Conservation (phyloP, 2,329 filamentous ascomycete species). For the Orbilia ellipsospora region DNA sequence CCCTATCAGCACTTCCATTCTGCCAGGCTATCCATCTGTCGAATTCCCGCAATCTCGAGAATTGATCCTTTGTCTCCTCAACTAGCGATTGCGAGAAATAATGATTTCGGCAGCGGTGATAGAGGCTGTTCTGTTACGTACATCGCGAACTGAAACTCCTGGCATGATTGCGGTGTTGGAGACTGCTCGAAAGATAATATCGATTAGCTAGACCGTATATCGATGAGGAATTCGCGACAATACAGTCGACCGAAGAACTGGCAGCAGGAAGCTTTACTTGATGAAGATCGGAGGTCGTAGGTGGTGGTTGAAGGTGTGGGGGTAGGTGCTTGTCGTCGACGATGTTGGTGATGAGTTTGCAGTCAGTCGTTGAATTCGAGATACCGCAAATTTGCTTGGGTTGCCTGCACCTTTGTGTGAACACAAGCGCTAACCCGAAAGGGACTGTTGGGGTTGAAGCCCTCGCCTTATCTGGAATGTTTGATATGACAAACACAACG, state of each 20-base stretch:
- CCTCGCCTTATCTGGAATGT: conserved; percentile 26
- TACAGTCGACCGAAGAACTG: neutral
- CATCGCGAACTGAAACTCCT: conserved; percentile 60
- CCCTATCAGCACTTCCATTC: conserved; percentile 34
- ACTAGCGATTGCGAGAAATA: neutral
- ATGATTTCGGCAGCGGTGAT: neutral
- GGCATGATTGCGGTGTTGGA: conserved; percentile 58
- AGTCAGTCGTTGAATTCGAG: conserved; percentile 37
- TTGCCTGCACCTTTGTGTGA: conserved; percentile 53
- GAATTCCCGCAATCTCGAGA: neutral
- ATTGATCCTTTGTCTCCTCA: neutral
- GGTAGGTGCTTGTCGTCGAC: conserved; percentile 42
- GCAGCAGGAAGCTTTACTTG: conserved; percentile 27
- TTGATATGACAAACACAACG: conserved; percentile 30
- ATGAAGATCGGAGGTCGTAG: conserved; percentile 39
- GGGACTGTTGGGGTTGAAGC: conserved; percentile 44
- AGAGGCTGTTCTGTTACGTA: conserved; percentile 34
- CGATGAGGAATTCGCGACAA: neutral
- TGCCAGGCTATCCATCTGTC: conserved; percentile 4
- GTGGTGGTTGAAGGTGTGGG: conserved; percentile 30
- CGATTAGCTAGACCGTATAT: conserved; percentile 40
- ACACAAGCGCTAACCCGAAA: conserved; percentile 39
- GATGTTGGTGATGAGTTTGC: conserved; percentile 48
- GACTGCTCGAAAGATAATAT: conserved; percentile 30
- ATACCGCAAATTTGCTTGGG: conserved; percentile 54